Evolutionary conservation across 2,329 filamentous ascomycete species (phyloP), one percentile per base, ranked within the genome.

Genomic region (Fusarium pininemorale): DNA sequence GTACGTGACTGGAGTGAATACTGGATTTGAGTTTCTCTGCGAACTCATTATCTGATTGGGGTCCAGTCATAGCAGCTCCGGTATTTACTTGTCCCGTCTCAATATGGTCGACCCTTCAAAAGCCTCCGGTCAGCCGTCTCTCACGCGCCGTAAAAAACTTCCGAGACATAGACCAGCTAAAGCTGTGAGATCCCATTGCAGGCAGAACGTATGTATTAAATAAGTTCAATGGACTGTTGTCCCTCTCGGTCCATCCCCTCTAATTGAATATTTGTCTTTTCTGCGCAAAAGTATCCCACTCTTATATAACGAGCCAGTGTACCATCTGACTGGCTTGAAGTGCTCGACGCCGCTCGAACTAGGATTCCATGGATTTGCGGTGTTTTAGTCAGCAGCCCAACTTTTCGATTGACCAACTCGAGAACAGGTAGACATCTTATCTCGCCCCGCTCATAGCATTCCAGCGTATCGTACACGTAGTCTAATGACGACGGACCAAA

Each of bases 271-370:
- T 35, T 51, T 32, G 48, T 35, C 0, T 11, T 51, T 35, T 24
- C n/a, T 10, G 30, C 15, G 12, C n/a, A 51, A 0, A 51, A 51
- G 8, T 51, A 20, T 24, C 48, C 48, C n/a, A 51, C 48, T 35
- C 48, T 20, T 1, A 2, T 15, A 3, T 35, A 51, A 0, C 4
- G 48, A 15, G 16, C 12, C 30, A 1, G 0, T 2, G 48, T 8
- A 20, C 5, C n/a, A 3, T 35, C 30, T 7, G 1, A 4, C 16
- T 20, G 30, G 16, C 12, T 24, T 14, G 16, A 5, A 13, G 7
- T n/a, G 11, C 22, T 4, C 0, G 48, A 7, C 3, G 0, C 22
- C 2, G 16, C 22, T 51, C 48, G 48, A 14, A 35, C 48, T 0
- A 51, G 48, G 4, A 51, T 35, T 15, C 48, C 48, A 24, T 51